A percentile compares a stretch with the other conserved stretches of the same genome.
These are phyloP conservation scores for Hyaloscypha finlandica DNA, from an alignment of 495 filamentous ascomycete species.

Conservation along the genomic window DNA sequence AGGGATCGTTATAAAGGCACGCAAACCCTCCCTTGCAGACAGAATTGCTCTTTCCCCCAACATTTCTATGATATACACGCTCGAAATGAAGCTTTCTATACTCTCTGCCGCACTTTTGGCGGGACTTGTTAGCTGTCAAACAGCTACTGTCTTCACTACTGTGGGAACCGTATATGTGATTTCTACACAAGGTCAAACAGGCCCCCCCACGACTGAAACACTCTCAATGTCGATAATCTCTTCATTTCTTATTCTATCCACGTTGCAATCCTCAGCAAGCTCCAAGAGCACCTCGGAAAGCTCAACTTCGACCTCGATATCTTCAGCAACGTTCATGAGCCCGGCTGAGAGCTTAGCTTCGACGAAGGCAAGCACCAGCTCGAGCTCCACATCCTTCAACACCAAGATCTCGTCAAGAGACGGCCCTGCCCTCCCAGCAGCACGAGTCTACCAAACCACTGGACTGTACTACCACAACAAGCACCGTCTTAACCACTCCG, in stretches of 20 bases:
- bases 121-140: not conserved
- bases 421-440: not conserved
- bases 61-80: not conserved
- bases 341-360: not conserved
- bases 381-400: too few species aligned
- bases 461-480: conserved; percentile 76
- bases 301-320: not conserved
- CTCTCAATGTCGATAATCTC: not conserved
- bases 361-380: not conserved
- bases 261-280: not conserved
- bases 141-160: not conserved
- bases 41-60: not conserved
- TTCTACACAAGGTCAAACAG: not conserved
- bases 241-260: not conserved
- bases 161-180: not conserved
- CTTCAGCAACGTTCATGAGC: conserved; percentile 1
- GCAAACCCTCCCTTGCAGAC: not conserved
- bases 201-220: not conserved
- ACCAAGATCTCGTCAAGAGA: too few species aligned
- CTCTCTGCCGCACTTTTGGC: not conserved
- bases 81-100: not conserved
- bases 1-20: not conserved
- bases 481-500: conserved; percentile 81
- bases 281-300: not conserved
- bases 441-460: conserved; percentile 38